Base-by-base conservation (phyloP, 164 flowering plant species). In the Stephania yunnanensis region DNA sequence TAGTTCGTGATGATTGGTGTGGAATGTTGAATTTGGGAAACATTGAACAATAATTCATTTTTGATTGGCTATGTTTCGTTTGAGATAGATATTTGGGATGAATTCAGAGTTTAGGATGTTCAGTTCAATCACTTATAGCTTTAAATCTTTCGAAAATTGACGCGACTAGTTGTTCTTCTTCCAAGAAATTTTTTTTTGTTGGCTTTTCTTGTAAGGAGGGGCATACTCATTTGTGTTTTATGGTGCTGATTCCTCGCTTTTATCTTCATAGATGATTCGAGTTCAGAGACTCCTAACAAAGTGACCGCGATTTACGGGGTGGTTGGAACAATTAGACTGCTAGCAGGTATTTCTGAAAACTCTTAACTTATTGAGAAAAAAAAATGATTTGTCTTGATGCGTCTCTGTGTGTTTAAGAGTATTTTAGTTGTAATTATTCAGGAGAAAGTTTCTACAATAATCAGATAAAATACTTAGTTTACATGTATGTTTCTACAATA, bases 291-390 rank as follows among this genome's bases (percentile, higher is more conserved):
- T 78, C 89, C 92, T 50, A 71, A 75, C 46, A 88, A 85, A 76
- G 80, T 80, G 75, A 83, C 87, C 71, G 85, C 81, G 22, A 84
- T 93, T 69, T 91, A 82, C 85, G 98, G 97, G 5, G 87, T 94
- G 36, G 93, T 76, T 72, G 97, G 97, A 81, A 90, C 93, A 67
- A 92, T 94, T 73, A 86, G 92, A 81, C 75, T 92, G 75, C 87
- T 94, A 19, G 92, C 92, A 81, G 97, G 98, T 92, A 87, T 36
- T 10, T 25, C 25, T 76, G n/a, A 19, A 44, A 45, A 30, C 15
- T 50, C 7, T 30, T 17, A 4, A 30, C 36, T 69, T 19, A 65
- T 42, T 31, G 29, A 68, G 30, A 22, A 25, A 20, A 61, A 22
- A 17, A 20, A 12, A 20, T 69, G 19, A 48, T 6, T 36, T 19